Percentiles rank a stretch among this genome's conserved stretches.
Conservation (phyloP, 345 rosid genomes). For the Bruguiera parviflora region DNA sequence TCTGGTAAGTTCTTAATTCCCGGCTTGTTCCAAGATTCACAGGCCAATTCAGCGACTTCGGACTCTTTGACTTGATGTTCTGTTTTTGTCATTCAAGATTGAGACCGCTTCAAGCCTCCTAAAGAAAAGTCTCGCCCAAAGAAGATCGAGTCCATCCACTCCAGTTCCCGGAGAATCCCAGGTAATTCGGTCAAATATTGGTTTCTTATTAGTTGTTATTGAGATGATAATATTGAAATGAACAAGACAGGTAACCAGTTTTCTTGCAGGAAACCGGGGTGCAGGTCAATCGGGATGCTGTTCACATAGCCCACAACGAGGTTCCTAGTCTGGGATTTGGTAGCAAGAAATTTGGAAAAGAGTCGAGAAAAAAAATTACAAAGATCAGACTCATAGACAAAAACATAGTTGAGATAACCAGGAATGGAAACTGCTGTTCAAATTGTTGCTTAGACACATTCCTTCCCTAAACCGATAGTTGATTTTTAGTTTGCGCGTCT, state of each 20-base stretch:
- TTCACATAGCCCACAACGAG: background rate
- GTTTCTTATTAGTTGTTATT: background rate
- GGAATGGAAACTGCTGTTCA: constrained; percentile 32
- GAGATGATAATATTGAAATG: too few species aligned
- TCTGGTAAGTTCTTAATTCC: constrained; percentile 15
- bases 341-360: too few species aligned
- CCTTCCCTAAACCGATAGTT: background rate
- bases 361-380: background rate
- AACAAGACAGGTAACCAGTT: too few species aligned
- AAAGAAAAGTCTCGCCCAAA: background rate
- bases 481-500: background rate
- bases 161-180: background rate
- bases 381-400: constrained; percentile 19
- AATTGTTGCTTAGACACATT: constrained; percentile 23
- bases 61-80: background rate
- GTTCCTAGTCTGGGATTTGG: background rate
- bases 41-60: background rate
- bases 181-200: background rate
- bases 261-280: background rate
- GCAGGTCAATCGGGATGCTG: constrained; percentile 1
- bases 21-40: background rate
- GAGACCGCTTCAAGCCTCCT: background rate
- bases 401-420: constrained; percentile 20
- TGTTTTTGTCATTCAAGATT: background rate
- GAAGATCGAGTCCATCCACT: constrained; percentile 1